Conservation (phyloP, 2,329 filamentous ascomycete species). For the Exophiala spinifera region DNA sequence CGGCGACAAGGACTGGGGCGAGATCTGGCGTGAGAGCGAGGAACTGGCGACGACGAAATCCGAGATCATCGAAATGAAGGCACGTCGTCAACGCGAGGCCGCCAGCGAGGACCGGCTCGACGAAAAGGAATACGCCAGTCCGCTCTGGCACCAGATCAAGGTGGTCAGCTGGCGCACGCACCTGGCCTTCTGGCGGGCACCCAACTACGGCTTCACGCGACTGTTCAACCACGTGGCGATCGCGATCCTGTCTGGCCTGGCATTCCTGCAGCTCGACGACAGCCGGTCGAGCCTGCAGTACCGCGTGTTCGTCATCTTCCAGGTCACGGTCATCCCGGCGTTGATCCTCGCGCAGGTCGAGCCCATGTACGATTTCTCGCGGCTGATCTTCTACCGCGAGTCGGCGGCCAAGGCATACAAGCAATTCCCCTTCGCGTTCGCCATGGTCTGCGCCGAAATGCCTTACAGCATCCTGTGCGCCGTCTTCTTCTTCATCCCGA, state of each 20-base stretch:
- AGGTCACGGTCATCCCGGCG: conserved; percentile 75
- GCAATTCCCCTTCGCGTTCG: conserved; percentile 71
- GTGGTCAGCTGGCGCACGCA: conserved; percentile 71
- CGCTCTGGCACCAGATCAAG: conserved; percentile 73
- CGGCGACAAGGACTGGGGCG: conserved; percentile 73
- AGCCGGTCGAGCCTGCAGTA: conserved; percentile 76
- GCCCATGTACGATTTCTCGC: conserved; percentile 75
- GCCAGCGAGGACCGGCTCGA: conserved; percentile 43
- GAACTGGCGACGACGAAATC: conserved; percentile 66
- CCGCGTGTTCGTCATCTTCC: conserved; percentile 86
- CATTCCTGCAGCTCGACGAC: conserved; percentile 73
- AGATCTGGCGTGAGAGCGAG: conserved; percentile 71
- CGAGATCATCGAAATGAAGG: conserved; percentile 65
- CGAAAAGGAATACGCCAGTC: conserved; percentile 78
- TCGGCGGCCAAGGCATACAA: conserved; percentile 83
- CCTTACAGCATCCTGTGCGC: conserved; percentile 80
- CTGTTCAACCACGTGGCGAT: conserved; percentile 81
- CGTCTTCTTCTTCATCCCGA: conserved; percentile 73
- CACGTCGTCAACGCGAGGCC: conserved; percentile 52
- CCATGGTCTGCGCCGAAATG: conserved; percentile 78
- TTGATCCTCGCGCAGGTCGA: conserved; percentile 82
- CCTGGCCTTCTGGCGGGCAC: conserved; percentile 77
- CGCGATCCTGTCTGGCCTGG: conserved; percentile 72
- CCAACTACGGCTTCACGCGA: conserved; percentile 85
- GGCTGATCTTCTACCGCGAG: conserved; percentile 82